Evolutionary conservation across 306 rosid species (phyloP), one percentile per base, ranked within the genome.

Genomic region (Castanea sativa): DNA sequence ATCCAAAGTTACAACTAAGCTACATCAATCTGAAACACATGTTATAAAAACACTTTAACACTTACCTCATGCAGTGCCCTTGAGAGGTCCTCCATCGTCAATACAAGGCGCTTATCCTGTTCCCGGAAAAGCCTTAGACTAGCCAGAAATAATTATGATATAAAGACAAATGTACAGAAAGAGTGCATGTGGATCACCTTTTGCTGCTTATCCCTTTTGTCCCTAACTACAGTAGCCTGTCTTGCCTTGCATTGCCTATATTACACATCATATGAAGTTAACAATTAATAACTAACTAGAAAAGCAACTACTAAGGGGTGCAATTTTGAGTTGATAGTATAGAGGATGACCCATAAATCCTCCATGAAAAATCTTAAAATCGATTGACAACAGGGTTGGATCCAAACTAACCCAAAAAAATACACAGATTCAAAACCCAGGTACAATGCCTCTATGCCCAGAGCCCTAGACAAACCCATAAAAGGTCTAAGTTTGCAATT

Each of bases 211-310:
- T 95, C 98, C 82, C 97, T 88, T 89, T 95, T 92, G 85, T 95
- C 99, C 83, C 91, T 92, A 56, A 93, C 91, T 61, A 95, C 86
- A 61, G 97, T 60, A 16, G 98, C 89, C 76, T 90, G 98, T 58
- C 98, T 91, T 76, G 97, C 94, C 81, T 92, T 91, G 89, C 94
- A 95, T 73, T 92, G 99, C 97, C 99, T 95, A 60, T 78, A 75
- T 52, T 58, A 70, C 57, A 53, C 69, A 19, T 43, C 21, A 75
- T 33, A 65, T 45, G 11, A 74, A 61, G 64, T 81, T 69, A 82
- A 87, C 4, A 70, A 61, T 65, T 38, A 67, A 38, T 56, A 52
- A 27, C 70, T 9, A 18, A 58, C 15, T 29, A 78, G 69, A 57
- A 68, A 55, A 51, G 20, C 59, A 8, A 51, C 32, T 27, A 76